Percentiles rank a stretch among this genome's conserved stretches.
Conservation (phyloP, 176 grass and related monocot genomes). For the Raddia guianensis region DNA sequence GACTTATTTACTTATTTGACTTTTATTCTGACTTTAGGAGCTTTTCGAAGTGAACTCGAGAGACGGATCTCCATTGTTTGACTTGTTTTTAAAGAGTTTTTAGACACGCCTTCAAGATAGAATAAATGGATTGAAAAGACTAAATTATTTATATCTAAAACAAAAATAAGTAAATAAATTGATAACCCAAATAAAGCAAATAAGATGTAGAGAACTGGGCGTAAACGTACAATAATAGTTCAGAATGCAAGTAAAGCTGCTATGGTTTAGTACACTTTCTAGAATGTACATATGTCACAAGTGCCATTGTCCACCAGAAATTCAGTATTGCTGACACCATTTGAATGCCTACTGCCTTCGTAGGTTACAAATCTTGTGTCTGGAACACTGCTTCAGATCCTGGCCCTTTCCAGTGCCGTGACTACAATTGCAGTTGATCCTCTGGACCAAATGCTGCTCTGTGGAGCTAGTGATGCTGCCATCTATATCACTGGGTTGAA, state of each 20-base stretch:
- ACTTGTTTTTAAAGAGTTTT: no score
- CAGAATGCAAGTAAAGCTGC: neutral
- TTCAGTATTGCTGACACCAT: neutral
- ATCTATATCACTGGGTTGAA: slow-evolving; percentile 31
- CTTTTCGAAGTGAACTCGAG: no score
- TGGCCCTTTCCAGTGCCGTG: slow-evolving; percentile 15
- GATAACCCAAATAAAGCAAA: no score
- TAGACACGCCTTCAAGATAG: no score
- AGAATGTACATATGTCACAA: neutral
- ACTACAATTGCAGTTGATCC: slow-evolving; percentile 22
- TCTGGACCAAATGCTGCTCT: slow-evolving; percentile 35
- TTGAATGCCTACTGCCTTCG: neutral
- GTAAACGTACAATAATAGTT: neutral
- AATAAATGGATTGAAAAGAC: no score
- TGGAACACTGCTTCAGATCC: slow-evolving; percentile 20
- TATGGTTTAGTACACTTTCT: neutral
- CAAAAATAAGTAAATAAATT: no score
- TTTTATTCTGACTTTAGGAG: no score
- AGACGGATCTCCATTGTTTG: no score
- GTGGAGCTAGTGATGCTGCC: slow-evolving; percentile 20
- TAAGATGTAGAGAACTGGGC: no score
- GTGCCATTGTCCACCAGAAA: neutral
- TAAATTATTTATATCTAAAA: no score
- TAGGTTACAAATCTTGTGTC: slow-evolving; percentile 40
- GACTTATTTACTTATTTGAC: no score